A percentile compares a stretch with the other conserved stretches of the same genome.
Conservation (phyloP, 2,329 filamentous ascomycete species). For the Xylariaceae sp. region DNA sequence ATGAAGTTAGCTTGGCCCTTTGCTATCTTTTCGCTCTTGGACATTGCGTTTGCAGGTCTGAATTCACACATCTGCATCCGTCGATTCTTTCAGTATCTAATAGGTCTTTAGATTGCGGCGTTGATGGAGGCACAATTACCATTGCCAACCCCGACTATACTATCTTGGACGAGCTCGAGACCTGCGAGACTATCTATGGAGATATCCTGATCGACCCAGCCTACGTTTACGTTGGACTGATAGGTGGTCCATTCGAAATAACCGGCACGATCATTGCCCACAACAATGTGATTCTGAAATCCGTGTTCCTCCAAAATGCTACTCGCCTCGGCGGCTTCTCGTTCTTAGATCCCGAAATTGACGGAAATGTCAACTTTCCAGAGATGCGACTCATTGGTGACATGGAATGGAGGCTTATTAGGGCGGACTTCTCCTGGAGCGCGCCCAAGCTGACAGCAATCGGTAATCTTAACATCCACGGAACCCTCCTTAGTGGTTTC, state of each 20-base stretch:
- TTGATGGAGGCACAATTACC: constrained; percentile 3
- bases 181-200: constrained; percentile 5
- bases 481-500: constrained; percentile 8
- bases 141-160: constrained; percentile 7
- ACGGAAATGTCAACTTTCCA: neutral
- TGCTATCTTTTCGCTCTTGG: too few species aligned
- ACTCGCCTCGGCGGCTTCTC: constrained; percentile 4
- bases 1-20: too few species aligned
- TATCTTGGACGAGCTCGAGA: constrained; percentile 5
- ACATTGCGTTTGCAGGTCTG: too few species aligned
- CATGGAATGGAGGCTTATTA: constrained; percentile 3
- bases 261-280: constrained; percentile 8
- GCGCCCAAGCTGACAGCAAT: constrained; percentile 1
- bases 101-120: constrained; percentile 3
- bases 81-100: too few species aligned
- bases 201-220: constrained; percentile 6
- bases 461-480: constrained; percentile 4
- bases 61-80: too few species aligned
- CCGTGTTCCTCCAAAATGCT: neutral
- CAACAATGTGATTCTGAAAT: constrained; percentile 4
- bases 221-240: constrained; percentile 4
- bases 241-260: constrained; percentile 3
- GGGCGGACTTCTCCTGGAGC: neutral
- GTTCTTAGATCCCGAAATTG: constrained; percentile 2
- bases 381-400: constrained; percentile 3